Percentiles rank a stretch among this genome's conserved stretches.
Conservation (phyloP, 129 eudicot species). For the Flaveria sonorensis region DNA sequence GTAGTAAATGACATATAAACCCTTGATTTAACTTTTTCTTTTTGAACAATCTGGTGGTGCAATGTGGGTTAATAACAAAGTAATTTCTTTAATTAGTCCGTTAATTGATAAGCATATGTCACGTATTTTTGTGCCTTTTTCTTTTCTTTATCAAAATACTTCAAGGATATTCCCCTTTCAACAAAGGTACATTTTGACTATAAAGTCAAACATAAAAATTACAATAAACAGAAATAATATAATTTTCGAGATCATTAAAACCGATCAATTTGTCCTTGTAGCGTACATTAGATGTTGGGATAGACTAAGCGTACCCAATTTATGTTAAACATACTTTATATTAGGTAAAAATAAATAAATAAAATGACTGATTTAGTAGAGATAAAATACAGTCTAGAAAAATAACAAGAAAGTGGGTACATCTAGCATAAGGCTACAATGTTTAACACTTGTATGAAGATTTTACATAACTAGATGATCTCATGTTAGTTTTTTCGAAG, state of each 20-base stretch:
- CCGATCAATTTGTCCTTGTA: not conserved
- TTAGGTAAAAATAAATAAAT: too few relatives aligned
- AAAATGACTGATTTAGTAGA: too few relatives aligned
- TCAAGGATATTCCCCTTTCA: conserved; percentile 6
- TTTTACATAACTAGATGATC: not conserved
- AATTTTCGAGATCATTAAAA: not conserved
- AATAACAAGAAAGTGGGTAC: too few relatives aligned
- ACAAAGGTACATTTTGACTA: conserved; percentile 15
- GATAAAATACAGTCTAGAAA: too few relatives aligned
- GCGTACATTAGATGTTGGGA: not conserved
- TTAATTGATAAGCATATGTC: conserved; percentile 18
- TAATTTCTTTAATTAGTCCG: conserved; percentile 12
- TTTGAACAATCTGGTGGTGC: conserved; percentile 4
- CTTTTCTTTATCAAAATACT: not conserved
- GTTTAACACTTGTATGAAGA: not conserved
- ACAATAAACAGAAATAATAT: not conserved
- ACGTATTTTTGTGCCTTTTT: not conserved
- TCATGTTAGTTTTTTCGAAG: not conserved
- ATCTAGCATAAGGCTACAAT: not conserved
- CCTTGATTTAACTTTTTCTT: conserved; percentile 9
- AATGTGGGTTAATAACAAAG: not conserved
- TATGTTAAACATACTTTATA: too few relatives aligned
- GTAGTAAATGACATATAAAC: conserved; percentile 6
- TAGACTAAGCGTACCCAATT: too few relatives aligned
- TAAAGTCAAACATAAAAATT: not conserved